Base-by-base conservation (phyloP, 768 basidiomycete genomes). In the Suillus paluster region DNA sequence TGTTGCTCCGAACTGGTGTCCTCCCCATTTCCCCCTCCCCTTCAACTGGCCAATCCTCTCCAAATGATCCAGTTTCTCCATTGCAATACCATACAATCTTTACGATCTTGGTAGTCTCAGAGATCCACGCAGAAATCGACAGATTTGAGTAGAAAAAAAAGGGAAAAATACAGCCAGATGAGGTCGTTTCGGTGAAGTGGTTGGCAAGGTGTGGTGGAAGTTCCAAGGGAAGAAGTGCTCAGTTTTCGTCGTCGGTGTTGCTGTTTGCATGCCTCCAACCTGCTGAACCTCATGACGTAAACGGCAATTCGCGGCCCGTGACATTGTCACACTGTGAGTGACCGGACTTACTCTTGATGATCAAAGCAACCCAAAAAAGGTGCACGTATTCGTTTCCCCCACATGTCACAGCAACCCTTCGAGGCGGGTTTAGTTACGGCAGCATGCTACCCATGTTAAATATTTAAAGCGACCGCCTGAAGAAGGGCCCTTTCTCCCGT, bases 191-290 rank as follows among this genome's bases (percentile, higher is more conserved):
- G 58, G 21, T 30, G 67, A 39, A 59, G 42, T 58, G 57, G 52
- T 67, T 62, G 42, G 64, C 38, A 60, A 17, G 50, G 21, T 65
- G 55, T 76, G 75, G 36, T 74, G 73, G 68, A 76, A 66, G 73
- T 74, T 76, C 73, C 74, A 58, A 62, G 74, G 64, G 56, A 74
- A 74, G 74, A 65, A 64, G 65, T 64, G 71, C 72, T 58, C 33
- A n/a, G 52, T 65, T 74, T 76, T 75, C 57, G 61, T 57, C 58
- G 56, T 54, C 44, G 48, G 59, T 61, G 56, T 34, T 70, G 66
- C 62, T 52, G 62, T 70, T 48, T 60, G 62, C 60, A 70, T 54
- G 65, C 52, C 65, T 58, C 58, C 62, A 48, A 58, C 66, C 64
- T 64, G 71, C 49, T 50, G 69, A 67, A 67, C 36, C 49, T 48